Evolutionary conservation across 805 yeast species (phyloP).

Genomic region (Candida nonsorbophila): DNA sequence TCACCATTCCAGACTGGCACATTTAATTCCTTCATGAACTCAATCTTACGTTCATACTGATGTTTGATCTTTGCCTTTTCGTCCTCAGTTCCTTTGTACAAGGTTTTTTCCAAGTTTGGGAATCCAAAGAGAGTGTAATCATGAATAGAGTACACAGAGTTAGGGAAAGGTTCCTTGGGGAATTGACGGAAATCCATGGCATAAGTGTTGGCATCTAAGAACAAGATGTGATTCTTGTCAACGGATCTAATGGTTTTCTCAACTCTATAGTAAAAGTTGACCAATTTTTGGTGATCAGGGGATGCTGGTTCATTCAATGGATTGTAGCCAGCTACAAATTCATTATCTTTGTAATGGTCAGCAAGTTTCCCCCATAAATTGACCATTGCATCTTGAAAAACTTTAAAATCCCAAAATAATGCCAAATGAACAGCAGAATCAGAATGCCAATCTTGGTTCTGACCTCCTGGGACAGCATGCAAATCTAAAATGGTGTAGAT

Average conservation of each 20-base stretch:
- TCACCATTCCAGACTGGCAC: conserved; percentile 55
- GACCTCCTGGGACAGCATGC: conserved; percentile 50
- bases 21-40: conserved; percentile 30
- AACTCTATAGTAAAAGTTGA: conserved; percentile 30
- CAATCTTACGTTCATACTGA: conserved; percentile 41
- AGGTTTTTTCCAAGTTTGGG: conserved; percentile 28
- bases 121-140: conserved; percentile 44
- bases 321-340: conserved; percentile 52
- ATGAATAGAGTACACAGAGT: conserved; percentile 47
- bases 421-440: conserved; percentile 45
- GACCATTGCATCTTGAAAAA: conserved; percentile 42
- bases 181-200: conserved; percentile 47
- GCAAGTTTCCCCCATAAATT: conserved; percentile 44
- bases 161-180: conserved; percentile 36
- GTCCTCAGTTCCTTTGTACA: conserved; percentile 29
- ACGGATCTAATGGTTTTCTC: conserved; percentile 37
- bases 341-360: conserved; percentile 39
- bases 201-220: conserved; percentile 47
- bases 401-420: conserved; percentile 45
- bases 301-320: conserved; percentile 51
- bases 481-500: conserved; percentile 46
- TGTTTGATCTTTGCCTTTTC: conserved; percentile 27
- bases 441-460: conserved; percentile 51
- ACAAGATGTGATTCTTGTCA: conserved; percentile 46
- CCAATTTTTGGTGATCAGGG: conserved; percentile 36